phyloP scores from a whole-genome alignment of 495 filamentous ascomycete genomes.

The Hyphodiscus hymeniophilus region DNA sequence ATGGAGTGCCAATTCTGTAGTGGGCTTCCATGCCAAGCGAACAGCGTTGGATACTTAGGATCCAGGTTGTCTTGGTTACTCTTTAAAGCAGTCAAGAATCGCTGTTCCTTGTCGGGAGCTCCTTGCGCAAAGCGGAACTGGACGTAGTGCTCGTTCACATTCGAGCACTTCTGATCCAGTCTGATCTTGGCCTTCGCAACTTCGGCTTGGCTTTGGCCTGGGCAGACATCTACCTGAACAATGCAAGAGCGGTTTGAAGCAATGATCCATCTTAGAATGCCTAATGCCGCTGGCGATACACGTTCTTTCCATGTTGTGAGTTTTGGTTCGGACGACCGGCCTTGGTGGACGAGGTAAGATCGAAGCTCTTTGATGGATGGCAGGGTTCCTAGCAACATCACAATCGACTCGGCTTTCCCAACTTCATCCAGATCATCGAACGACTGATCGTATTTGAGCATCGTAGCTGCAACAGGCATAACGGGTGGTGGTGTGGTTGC shows the following conservation, averaged over 20 bases:
- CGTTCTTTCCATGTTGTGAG: constrained; percentile 53
- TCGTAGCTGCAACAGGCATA: constrained; percentile 1
- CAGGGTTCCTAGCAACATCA: constrained; percentile 55
- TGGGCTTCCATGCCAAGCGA: constrained; percentile 77
- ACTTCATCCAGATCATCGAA: constrained; percentile 36
- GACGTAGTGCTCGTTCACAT: constrained; percentile 54
- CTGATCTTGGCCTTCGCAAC: constrained; percentile 5
- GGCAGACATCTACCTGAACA: constrained; percentile 50
- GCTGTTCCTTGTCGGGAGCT: constrained; percentile 79
- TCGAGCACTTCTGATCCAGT: constrained; percentile 44
- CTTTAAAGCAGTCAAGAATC: constrained; percentile 61
- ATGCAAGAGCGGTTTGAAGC: constrained; percentile 88
- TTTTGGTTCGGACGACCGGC: constrained; percentile 26
- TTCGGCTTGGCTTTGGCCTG: constrained; percentile 25
- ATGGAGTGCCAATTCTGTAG: constrained; percentile 87
- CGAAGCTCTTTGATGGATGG: constrained; percentile 60
- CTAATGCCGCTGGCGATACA: constrained; percentile 58
- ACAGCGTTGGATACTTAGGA: constrained; percentile 55
- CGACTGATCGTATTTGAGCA: constrained; percentile 39
- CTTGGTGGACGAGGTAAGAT: constrained; percentile 41
- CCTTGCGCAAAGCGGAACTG: constrained; percentile 89
- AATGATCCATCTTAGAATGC: constrained; percentile 80
- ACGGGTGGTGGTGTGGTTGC: constrained; percentile 15
- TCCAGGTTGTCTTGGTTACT: constrained; percentile 32
- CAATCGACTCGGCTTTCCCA: constrained; percentile 46